Conservation (phyloP, 1,139 yeast species). For the Yamadazyma trypodendri region DNA sequence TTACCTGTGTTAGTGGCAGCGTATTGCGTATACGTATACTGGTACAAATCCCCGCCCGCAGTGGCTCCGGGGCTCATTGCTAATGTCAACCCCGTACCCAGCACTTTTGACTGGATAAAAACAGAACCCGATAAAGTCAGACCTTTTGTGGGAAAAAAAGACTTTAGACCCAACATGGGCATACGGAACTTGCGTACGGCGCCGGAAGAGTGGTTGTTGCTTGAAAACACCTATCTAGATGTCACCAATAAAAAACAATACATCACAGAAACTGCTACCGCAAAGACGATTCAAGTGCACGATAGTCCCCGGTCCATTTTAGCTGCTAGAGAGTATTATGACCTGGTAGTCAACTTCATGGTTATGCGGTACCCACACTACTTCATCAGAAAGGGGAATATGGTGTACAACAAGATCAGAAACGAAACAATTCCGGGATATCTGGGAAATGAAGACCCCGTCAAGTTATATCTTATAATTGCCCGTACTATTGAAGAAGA, state of each 20-base stretch:
- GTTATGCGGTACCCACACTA: constrained; percentile 34
- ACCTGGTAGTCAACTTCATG: constrained; percentile 25
- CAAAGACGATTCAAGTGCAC: constrained; percentile 24
- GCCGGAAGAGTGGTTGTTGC: constrained; percentile 38
- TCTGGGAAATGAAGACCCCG: constrained; percentile 17
- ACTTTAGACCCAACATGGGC: constrained; percentile 41
- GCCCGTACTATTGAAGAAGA: constrained; percentile 42
- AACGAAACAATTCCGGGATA: constrained; percentile 25
- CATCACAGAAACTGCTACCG: constrained; percentile 18
- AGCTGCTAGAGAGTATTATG: constrained; percentile 38
- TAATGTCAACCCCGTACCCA: constrained; percentile 17
- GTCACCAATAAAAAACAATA: constrained; percentile 22
- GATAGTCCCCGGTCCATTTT: constrained; percentile 18
- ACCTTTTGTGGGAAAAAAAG: constrained; percentile 43
- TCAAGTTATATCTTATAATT: constrained; percentile 22
- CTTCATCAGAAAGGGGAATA: constrained; percentile 20
- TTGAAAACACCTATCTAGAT: constrained; percentile 35
- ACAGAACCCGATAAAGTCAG: constrained; percentile 52
- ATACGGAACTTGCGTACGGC: constrained; percentile 28
- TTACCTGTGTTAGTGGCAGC: background rate
- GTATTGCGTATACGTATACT: background rate
- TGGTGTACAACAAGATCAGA: constrained; percentile 29
- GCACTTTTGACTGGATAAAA: constrained; percentile 46
- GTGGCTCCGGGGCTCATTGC: background rate
- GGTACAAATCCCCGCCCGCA: background rate